Evolutionary conservation across 1,139 yeast genomes (phyloP), one percentile per base, ranked within the genome.

Genomic region (Arxiozyma slooffiae): DNA sequence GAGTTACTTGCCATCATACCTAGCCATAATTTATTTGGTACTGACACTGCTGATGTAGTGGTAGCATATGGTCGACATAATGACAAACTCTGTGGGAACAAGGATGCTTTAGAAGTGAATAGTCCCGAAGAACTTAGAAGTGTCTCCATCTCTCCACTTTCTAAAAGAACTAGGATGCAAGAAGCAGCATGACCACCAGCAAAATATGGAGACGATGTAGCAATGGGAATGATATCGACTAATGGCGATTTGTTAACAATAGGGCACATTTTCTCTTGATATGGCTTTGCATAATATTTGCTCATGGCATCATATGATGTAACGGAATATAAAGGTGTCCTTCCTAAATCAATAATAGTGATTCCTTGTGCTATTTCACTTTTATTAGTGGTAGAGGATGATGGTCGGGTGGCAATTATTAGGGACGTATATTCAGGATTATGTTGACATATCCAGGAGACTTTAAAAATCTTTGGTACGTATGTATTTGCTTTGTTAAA

Each of bases 271-370:
- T 75, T 74, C 54, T 79, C 82, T 43, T 77, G 73, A 47, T 74
- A 75, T 0, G 95, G 95, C 42, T 71, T 73, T 0, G 85, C 72
- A 66, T 88, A 94, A 60, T 82, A 88, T 43, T 76, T 77, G 14
- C 85, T 84, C 82, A 89, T 94, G 50, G 81, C 81, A 17, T 83
- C 86, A 64, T 87, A 86, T 0, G 96, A 83, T 0, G 96, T 84
- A 52, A 89, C 70, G 2, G 90, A 76, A 55, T 87, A 86, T 50
- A 81, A 78, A 38, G 95, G 85, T 9, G 96, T 87, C 24, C 75
- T 73, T 1, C 97, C 97, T 60, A 87, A 85, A 57, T 88, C 88
- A 53, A 90, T 70, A 51, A 83, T 71, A 7, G 81, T 77, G 9
- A 90, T 60, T 34, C 80, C 78, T 56, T 79, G 80, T 0, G 81